These are phyloP conservation scores for Fonsecaea pugnacius DNA, from an alignment of 2,329 filamentous ascomycete species.

Conservation along the genomic window DNA sequence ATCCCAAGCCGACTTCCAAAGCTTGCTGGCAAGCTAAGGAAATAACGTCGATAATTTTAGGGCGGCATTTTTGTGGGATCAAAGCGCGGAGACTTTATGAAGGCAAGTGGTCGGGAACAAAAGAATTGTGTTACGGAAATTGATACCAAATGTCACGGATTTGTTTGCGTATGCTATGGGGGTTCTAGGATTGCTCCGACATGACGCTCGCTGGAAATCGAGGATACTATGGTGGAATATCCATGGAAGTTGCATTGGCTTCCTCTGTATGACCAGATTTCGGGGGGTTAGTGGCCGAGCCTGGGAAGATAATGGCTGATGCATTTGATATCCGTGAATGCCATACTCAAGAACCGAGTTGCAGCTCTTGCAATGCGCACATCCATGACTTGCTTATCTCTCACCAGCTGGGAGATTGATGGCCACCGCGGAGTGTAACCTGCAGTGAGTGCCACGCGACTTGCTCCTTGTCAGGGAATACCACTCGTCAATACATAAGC, in stretches of 20 bases:
- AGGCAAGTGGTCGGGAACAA: neutral
- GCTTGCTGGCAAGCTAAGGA: slow-evolving; percentile 8
- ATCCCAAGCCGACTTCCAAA: slow-evolving; percentile 18
- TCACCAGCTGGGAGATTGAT: neutral
- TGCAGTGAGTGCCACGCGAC: neutral
- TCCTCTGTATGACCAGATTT: slow-evolving; percentile 8
- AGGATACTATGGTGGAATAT: neutral
- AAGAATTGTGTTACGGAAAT: slow-evolving; percentile 5
- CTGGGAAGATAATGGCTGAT: neutral
- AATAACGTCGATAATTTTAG: slow-evolving; percentile 10
- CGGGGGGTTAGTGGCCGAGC: neutral
- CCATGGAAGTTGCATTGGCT: neutral
- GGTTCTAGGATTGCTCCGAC: slow-evolving; percentile 30
- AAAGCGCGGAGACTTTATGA: slow-evolving; percentile 7
- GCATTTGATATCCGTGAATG: neutral
- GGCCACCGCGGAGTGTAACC: neutral
- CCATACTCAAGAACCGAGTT: neutral
- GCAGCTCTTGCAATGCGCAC: neutral
- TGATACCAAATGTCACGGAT: slow-evolving; percentile 21
- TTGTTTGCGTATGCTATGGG: slow-evolving; percentile 29
- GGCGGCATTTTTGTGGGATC: neutral
- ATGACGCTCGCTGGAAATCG: slow-evolving; percentile 20
- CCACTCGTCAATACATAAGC: neutral
- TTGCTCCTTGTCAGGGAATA: neutral
- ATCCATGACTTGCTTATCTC: neutral